These are phyloP conservation scores for Crithidia mellificae DNA, from an alignment of 208 protist genomes.

Conservation along the genomic window DNA sequence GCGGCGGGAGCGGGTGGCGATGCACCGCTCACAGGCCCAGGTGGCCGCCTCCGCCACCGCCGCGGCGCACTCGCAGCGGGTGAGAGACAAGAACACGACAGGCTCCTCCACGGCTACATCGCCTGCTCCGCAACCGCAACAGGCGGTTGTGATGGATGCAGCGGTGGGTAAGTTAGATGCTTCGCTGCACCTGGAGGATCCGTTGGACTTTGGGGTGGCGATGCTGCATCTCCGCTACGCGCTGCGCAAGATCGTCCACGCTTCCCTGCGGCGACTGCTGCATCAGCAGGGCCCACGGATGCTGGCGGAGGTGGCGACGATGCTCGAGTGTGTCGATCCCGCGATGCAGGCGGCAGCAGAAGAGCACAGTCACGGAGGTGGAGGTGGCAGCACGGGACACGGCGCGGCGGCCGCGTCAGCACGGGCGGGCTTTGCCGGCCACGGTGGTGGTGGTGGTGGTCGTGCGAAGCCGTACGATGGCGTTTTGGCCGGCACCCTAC, in stretches of 20 bases:
- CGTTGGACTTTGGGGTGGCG: slow-evolving; percentile 73
- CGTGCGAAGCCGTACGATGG: slow-evolving; percentile 35
- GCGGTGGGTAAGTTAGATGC: slow-evolving; percentile 48
- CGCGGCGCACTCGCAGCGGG: not conserved
- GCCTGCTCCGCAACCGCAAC: no score
- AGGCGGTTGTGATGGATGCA: not conserved
- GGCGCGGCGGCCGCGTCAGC: no score
- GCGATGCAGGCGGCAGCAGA: slow-evolving; percentile 18
- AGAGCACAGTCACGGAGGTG: no score
- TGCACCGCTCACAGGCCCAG: slow-evolving; percentile 43
- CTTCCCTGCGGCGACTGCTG: slow-evolving; percentile 64
- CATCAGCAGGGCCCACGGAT: slow-evolving; percentile 53
- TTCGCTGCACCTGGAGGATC: slow-evolving; percentile 71
- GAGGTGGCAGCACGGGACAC: no score
- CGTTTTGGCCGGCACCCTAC: slow-evolving; percentile 72
- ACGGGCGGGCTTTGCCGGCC: not conserved
- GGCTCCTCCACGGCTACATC: not conserved
- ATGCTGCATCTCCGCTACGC: slow-evolving; percentile 85
- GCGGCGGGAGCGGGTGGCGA: slow-evolving; percentile 57
- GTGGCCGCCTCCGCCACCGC: slow-evolving; percentile 20
- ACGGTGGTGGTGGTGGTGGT: not conserved
- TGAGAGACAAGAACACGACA: not conserved
- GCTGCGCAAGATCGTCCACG: slow-evolving; percentile 84
- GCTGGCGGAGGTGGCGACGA: slow-evolving; percentile 67
- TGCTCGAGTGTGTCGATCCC: slow-evolving; percentile 53